Conservation (phyloP, 495 filamentous ascomycete genomes). For the Podospora pseudoanserina region DNA sequence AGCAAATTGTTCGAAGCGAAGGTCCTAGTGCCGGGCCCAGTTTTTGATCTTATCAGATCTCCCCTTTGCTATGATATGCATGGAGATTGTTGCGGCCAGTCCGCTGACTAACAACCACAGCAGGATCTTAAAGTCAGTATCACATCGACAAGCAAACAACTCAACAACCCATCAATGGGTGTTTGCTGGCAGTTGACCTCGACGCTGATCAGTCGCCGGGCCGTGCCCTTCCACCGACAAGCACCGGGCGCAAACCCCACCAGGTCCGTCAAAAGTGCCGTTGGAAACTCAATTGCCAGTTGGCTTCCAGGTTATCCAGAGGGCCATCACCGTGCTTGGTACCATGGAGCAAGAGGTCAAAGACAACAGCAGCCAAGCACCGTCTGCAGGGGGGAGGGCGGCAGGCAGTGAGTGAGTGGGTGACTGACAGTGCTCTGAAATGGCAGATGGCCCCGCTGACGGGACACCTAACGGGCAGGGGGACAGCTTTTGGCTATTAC, state of each 20-base stretch:
- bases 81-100: neutral
- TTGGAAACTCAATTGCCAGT: neutral
- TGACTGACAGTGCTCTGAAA: neutral
- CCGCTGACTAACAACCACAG: neutral
- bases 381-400: neutral
- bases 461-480: neutral
- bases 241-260: neutral
- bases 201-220: neutral
- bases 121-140: neutral
- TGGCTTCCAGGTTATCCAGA: neutral
- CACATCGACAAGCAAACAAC: neutral
- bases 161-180: neutral
- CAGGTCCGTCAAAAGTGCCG: neutral
- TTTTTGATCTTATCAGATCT: neutral
- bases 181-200: neutral
- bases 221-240: neutral
- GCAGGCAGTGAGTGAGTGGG: neutral
- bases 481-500: neutral
- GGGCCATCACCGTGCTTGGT: no score
- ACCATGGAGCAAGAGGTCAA: no score
- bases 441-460: neutral
- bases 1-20: no score
- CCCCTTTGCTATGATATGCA: neutral
- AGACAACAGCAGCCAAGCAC: no score
- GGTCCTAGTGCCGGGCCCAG: neutral